Evolutionary conservation across 2,329 filamentous ascomycete genomes (phyloP).

Genomic region (Ascochyta rabiei): DNA sequence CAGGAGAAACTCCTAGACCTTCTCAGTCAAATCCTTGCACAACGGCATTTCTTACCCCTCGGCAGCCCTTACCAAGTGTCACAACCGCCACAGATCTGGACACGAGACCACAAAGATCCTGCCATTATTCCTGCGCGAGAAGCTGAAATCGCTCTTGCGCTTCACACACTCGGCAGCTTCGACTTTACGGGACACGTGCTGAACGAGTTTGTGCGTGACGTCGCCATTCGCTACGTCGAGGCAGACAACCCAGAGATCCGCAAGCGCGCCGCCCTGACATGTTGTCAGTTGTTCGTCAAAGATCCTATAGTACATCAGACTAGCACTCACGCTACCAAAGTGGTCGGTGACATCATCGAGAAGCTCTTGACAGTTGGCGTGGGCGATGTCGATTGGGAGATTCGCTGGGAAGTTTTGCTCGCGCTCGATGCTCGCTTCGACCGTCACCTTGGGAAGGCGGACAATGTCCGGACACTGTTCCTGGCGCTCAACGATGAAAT

Average conservation of each 20-base stretch:
- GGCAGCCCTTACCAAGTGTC: slow-evolving; percentile 90
- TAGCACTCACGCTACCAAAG: slow-evolving; percentile 93
- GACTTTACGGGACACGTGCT: slow-evolving; percentile 88
- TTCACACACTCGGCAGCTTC: slow-evolving; percentile 96
- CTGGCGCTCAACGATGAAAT: slow-evolving; percentile 94
- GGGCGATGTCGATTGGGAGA: slow-evolving; percentile 85
- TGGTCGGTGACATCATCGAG: slow-evolving; percentile 97
- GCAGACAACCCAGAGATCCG: slow-evolving; percentile 93
- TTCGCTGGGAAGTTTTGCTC: slow-evolving; percentile 83
- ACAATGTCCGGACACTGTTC: slow-evolving; percentile 95
- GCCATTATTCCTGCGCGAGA: slow-evolving; percentile 80
- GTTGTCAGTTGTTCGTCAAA: slow-evolving; percentile 94
- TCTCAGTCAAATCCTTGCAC: slow-evolving; percentile 90
- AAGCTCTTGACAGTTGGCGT: slow-evolving; percentile 94
- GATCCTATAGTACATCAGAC: slow-evolving; percentile 98
- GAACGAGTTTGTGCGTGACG: slow-evolving; percentile 98
- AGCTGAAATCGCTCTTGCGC: slow-evolving; percentile 86
- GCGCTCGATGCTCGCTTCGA: slow-evolving; percentile 95
- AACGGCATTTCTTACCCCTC: slow-evolving; percentile 87
- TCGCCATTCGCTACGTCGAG: slow-evolving; percentile 97
- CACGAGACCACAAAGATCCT: slow-evolving; percentile 85
- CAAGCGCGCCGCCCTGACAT: slow-evolving; percentile 92
- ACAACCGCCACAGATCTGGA: slow-evolving; percentile 78
- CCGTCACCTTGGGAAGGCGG: slow-evolving; percentile 92
- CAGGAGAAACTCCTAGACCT: slow-evolving; percentile 94